Base-by-base conservation (phyloP, 129 eudicot genomes). In the Lactuca saligna region DNA sequence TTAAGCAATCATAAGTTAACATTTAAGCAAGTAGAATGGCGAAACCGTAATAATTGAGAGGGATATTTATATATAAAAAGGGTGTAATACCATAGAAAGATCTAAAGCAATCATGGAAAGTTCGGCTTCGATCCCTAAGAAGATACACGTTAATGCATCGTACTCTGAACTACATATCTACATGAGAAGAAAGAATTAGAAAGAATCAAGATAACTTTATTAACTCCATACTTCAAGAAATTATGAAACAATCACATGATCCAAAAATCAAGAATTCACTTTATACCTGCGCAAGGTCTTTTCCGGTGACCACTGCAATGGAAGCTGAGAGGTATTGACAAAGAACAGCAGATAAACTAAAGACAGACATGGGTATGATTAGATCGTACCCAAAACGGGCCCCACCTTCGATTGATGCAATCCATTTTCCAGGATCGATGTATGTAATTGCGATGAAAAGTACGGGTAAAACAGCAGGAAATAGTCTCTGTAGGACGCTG, bases 371-470 rank as follows among this genome's bases (percentile, higher is more conserved):
- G n/a, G 78, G 68, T 5, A 75, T 42, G 63, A 79, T 80, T 38
- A 85, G 56, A 79, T 84, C 95, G 51, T 49, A 71, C 32, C 91
- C 96, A 79, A 86, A 83, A 29, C 85, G 88, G 63, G 96, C 95
- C 73, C 98, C 98, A 25, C 91, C 87, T 57, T 92, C 96, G 46
- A 86, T 77, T 71, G 82, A 69, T 61, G 89, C 85, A 53, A 84
- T 95, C 94, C 96, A 91, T 70, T 91, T 91, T 66, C 98, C 98
- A 6, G 98, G 98, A 77, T 92, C 96, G 54, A 92, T 66, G 67
- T 88, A 92, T 38, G 89, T 65, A 8, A 92, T 75, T 58, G 95
- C 93, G 71, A 92, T 57, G 57, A 86, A 75, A 64, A 92, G 86
- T 62, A 82, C 82, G 5, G 98, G 97, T 44, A 76, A 75, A 39